These are phyloP conservation scores for Microstegium vimineum DNA, from an alignment of 176 grass and related monocot genomes.

Conservation along the genomic window DNA sequence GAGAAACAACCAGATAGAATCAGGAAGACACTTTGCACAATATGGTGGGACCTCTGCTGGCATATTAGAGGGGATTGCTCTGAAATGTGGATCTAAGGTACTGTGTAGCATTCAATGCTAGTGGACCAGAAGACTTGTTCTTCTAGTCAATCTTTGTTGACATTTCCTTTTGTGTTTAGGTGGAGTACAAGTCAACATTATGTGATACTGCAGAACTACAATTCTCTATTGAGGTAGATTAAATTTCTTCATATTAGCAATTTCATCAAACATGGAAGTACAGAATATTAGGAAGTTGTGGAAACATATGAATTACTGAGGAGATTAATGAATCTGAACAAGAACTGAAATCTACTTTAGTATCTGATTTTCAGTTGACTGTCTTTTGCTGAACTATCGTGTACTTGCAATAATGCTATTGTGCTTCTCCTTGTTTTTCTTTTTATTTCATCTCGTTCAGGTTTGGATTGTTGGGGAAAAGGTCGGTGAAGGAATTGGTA, in stretches of 20 bases:
- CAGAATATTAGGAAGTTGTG: neutral
- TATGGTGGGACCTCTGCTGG: slow-evolving; percentile 42
- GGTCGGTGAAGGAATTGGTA: slow-evolving; percentile 79
- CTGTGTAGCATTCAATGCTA: slow-evolving; percentile 6
- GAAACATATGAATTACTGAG: neutral
- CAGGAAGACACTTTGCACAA: slow-evolving; percentile 23
- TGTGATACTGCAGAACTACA: slow-evolving; percentile 68
- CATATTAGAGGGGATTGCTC: slow-evolving; percentile 70
- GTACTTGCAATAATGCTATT: neutral
- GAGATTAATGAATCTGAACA: neutral
- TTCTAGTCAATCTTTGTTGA: slow-evolving; percentile 21
- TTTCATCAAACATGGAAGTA: neutral
- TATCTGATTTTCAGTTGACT: neutral
- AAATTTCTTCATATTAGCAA: neutral
- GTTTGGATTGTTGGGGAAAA: slow-evolving; percentile 96
- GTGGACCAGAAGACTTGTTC: neutral
- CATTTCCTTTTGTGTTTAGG: slow-evolving; percentile 49
- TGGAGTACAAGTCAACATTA: slow-evolving; percentile 69
- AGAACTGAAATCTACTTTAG: neutral
- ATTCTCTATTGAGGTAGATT: slow-evolving; percentile 82
- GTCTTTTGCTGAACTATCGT: neutral
- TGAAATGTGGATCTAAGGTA: slow-evolving; percentile 92
- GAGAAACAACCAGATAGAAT: slow-evolving; percentile 38
- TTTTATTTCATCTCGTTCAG: slow-evolving; percentile 32
- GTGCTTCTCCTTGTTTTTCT: neutral